Evolutionary conservation across 73 alveolate genomes (phyloP).

Genomic region (Diophrys appendiculata): DNA sequence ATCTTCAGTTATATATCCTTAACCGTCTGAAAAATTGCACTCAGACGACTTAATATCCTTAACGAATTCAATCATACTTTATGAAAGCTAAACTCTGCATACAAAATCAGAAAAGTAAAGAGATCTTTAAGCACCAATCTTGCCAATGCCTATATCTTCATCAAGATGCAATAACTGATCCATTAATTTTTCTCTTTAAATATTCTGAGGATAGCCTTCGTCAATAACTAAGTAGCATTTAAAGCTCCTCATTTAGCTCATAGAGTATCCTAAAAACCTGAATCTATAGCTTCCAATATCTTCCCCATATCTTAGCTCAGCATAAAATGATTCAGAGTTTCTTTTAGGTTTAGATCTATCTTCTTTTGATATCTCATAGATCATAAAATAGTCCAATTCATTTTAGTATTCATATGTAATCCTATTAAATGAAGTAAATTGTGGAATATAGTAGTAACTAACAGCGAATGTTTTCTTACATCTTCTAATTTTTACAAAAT

Average conservation of each 20-base stretch:
- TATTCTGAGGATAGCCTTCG: background rate
- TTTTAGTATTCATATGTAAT: background rate
- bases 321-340: background rate
- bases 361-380: background rate
- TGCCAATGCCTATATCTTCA: too few species aligned
- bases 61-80: background rate
- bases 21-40: background rate
- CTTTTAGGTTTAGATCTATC: background rate
- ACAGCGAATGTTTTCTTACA: background rate
- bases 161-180: too few species aligned
- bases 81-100: background rate
- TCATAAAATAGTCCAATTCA: background rate
- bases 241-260: background rate
- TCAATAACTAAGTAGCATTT: background rate
- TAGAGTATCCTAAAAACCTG: background rate
- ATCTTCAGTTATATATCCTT: background rate
- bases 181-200: background rate
- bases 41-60: background rate
- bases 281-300: background rate
- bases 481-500: background rate
- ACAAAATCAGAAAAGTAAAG: background rate
- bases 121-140: background rate
- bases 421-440: background rate
- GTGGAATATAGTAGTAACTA: background rate
- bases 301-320: background rate